phyloP scores from a whole-genome alignment of 2,329 filamentous ascomycete species.

The Fusarium goolgardi region DNA sequence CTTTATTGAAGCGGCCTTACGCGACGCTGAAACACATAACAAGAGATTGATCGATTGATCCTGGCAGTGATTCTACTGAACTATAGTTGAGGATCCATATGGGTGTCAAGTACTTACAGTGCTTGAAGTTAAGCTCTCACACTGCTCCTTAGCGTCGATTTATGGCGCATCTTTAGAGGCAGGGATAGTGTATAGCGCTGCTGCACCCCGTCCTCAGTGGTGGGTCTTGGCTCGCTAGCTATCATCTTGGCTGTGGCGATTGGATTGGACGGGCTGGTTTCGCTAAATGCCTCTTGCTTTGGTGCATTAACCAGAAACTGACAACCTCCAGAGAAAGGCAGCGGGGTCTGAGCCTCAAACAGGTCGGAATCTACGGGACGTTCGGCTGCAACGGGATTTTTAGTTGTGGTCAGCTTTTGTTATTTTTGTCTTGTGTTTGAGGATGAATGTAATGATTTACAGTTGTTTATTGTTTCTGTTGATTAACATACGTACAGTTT shows the following conservation, averaged over 20 bases:
- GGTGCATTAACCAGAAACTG: conserved; percentile 22
- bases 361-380: conserved; percentile 34
- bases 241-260: conserved; percentile 39
- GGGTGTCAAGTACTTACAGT: conserved; percentile 31
- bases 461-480: conserved; percentile 6
- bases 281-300: conserved; percentile 35
- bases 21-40: conserved; percentile 33
- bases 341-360: conserved; percentile 37
- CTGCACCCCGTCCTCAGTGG: conserved; percentile 34
- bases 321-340: conserved; percentile 12
- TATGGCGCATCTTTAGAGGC: conserved; percentile 12
- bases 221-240: conserved; percentile 30
- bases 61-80: background rate
- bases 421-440: background rate
- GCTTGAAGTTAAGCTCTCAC: conserved; percentile 18
- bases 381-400: conserved; percentile 37
- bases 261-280: conserved; percentile 9
- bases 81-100: background rate
- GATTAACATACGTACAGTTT: conserved; percentile 3
- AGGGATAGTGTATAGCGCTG: conserved; percentile 19
- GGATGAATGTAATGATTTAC: background rate
- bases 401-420: background rate
- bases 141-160: conserved; percentile 41
- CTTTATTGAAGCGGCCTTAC: conserved; percentile 27
- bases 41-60: background rate